phyloP scores from a whole-genome alignment of 2,329 filamentous ascomycete species.

The Pseudocercospora eumusae region DNA sequence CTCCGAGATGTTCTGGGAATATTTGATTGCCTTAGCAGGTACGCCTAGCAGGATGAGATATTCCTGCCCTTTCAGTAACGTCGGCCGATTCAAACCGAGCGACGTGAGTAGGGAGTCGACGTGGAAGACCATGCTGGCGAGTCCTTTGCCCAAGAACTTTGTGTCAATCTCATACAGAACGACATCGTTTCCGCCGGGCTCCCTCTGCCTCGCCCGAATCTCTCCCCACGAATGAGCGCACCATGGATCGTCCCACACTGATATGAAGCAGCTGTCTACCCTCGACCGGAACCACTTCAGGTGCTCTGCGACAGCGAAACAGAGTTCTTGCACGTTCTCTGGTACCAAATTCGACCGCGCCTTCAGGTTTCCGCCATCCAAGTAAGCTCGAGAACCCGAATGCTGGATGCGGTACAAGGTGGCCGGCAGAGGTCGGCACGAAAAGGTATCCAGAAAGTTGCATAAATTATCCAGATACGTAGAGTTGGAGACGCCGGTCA shows the following conservation, averaged over 20 bases:
- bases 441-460: constrained; percentile 7
- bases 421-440: constrained; percentile 7
- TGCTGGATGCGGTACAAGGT: constrained; percentile 8
- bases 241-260: constrained; percentile 10
- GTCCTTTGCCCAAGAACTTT: background rate
- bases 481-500: constrained; percentile 5
- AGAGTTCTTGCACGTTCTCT: constrained; percentile 4
- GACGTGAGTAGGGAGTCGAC: constrained; percentile 1
- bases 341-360: constrained; percentile 7
- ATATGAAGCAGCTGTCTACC: constrained; percentile 11
- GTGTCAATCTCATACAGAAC: constrained; percentile 10
- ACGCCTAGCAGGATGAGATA: constrained; percentile 1
- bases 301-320: background rate
- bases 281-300: constrained; percentile 6
- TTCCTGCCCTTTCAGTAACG: constrained; percentile 2
- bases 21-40: constrained; percentile 9
- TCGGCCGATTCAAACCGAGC: constrained; percentile 7
- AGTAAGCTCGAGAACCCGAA: constrained; percentile 9
- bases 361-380: constrained; percentile 10
- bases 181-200: constrained; percentile 1
- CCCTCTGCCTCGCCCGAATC: constrained; percentile 2
- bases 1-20: constrained; percentile 9
- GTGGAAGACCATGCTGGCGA: constrained; percentile 10
- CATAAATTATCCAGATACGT: constrained; percentile 6
- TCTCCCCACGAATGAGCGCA: constrained; percentile 8